Base-by-base conservation (phyloP, 352 stramenopile species). In the Phytophthora uliginosa region DNA sequence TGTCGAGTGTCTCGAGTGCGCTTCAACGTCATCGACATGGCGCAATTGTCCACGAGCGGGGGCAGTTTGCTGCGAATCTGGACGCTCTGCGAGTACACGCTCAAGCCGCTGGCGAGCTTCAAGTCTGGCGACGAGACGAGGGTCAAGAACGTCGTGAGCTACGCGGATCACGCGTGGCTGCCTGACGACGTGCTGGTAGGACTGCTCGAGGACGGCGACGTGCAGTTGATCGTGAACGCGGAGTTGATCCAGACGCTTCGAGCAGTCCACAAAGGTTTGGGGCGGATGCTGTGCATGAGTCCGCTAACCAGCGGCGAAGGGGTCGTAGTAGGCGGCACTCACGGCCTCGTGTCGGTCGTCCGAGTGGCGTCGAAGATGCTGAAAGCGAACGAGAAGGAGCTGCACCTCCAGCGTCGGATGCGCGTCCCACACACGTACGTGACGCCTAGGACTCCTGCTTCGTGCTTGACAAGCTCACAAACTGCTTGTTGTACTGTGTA, bases 1-100 rank as follows among this genome's bases (percentile, higher is more conserved):
- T 89, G 74, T 63, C 81, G 89, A 31, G 86, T 94, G 38, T 87
- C 86, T 52, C 78, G 88, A 33, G 84, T 94, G 22, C 84, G 78
- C 20, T 95, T 95, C 56, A 95, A 95, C 65, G 61, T 77, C 18
- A 82, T 93, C 47, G 88, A 95, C 63, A 90, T 94, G 81, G 88
- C 85, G 4, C 86, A 95, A 69, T 51, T 95, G 8, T 93, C 88
- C 20, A 92, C 86, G 10, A 91, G 84, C 13, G 88, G 87, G 2
- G 84, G 85, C 24, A 89, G 84, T 45, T 40, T 91, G 38, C 76
- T 94, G n/a, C 82, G 87, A 7, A 80, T 95, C 40, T 95, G 88
- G 88, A 93, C 82, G 63, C 76, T 95, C 33, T 81, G 78, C 26
- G 82, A 91, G 66, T 94, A 93, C 70, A 85, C 84, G 17, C 77